Evolutionary conservation across 257 asterid species (phyloP).

Genomic region (Solanum ossicruentum): DNA sequence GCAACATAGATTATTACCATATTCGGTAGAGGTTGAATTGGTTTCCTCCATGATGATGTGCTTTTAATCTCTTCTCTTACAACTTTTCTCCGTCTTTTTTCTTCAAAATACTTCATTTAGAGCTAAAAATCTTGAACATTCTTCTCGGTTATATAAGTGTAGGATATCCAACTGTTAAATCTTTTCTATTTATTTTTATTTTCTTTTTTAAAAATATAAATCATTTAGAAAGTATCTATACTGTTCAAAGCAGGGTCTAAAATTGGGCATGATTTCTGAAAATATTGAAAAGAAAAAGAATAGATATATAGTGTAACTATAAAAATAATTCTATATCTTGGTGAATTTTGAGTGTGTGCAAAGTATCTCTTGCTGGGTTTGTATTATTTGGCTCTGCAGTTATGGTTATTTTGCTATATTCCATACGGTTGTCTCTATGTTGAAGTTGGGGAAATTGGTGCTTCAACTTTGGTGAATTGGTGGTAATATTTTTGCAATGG

Average conservation of each 20-base stretch:
- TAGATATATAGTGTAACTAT: not conserved
- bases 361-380: too few species aligned
- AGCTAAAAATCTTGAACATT: not conserved
- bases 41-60: not conserved
- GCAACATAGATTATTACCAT: too few species aligned
- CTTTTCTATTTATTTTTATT: too few species aligned
- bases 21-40: not conserved
- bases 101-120: not conserved
- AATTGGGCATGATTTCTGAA: not conserved
- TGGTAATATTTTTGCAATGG: not conserved
- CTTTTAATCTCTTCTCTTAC: not conserved
- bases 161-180: not conserved
- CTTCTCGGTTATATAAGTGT: not conserved
- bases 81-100: not conserved
- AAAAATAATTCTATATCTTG: too few species aligned
- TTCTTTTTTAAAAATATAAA: too few species aligned
- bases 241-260: too few species aligned
- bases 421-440: not conserved
- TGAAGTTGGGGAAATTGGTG: not conserved
- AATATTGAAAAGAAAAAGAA: not conserved
- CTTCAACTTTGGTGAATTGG: not conserved
- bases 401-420: too few species aligned
- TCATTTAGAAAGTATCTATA: not conserved
- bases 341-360: not conserved
- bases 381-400: too few species aligned